phyloP scores from a whole-genome alignment of 2,329 filamentous ascomycete genomes.

The Fusarium keratoplasticum region DNA sequence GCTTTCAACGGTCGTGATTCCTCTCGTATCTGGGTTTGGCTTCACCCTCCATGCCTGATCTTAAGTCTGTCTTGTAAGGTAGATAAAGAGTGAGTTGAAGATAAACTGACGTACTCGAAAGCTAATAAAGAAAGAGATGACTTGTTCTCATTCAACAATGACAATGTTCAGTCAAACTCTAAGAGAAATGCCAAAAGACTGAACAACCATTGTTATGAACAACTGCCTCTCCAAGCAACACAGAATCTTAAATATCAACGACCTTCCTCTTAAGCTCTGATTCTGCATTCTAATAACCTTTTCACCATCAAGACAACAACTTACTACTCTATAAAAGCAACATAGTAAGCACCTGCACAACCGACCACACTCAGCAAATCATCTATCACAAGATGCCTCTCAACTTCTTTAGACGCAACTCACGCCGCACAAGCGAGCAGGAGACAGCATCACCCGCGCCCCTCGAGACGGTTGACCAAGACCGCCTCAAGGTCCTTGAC shows the following conservation, averaged over 20 bases:
- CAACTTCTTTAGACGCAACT: not conserved
- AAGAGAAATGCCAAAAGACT: not conserved
- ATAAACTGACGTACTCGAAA: not conserved
- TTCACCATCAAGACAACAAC: not conserved
- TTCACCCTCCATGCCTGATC: not conserved
- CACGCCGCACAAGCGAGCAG: not conserved
- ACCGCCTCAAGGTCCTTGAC: not conserved
- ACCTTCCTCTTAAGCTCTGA: not conserved
- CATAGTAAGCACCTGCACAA: not conserved
- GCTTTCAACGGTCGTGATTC: not conserved
- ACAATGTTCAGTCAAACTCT: not conserved
- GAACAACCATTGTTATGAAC: not conserved
- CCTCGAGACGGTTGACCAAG: not conserved
- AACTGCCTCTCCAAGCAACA: not conserved
- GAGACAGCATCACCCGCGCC: not conserved
- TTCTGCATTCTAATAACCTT: not conserved
- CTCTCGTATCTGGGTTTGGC: not conserved
- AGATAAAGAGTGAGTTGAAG: not conserved
- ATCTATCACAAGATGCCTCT: not conserved
- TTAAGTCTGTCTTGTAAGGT: not conserved
- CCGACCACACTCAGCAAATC: not conserved
- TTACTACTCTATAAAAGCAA: not conserved
- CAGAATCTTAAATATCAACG: not conserved
- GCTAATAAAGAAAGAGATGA: not conserved
- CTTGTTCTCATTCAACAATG: not conserved